Conservation (phyloP, 768 basidiomycete genomes). For the Phlegmacium glaucopus region DNA sequence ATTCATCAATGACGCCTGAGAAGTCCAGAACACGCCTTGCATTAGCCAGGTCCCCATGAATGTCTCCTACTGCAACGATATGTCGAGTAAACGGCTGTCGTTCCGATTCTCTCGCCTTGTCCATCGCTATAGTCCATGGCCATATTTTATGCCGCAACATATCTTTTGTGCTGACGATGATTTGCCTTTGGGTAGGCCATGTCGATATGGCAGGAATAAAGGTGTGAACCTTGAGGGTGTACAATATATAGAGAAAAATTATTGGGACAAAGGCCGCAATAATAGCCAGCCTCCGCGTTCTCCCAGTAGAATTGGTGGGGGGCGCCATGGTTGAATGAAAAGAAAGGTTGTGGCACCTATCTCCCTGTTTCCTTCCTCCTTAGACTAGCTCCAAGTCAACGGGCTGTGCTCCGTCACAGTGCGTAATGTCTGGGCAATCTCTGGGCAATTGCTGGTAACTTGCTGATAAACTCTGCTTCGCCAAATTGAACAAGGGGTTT, state of each 20-base stretch:
- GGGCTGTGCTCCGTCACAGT: too few relatives aligned
- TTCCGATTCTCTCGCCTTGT: conserved; percentile 6
- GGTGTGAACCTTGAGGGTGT: conserved; percentile 18
- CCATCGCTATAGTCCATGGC: conserved; percentile 17
- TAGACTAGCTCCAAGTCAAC: background rate
- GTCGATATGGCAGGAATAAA: conserved; percentile 19
- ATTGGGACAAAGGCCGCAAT: conserved; percentile 20
- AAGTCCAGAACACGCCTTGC: conserved; percentile 78
- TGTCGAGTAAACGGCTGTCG: conserved; percentile 38
- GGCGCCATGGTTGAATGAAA: background rate
- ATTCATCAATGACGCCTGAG: conserved; percentile 68
- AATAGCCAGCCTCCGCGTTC: conserved; percentile 18
- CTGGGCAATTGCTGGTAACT: too few relatives aligned
- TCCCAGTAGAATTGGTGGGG: background rate
- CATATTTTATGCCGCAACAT: conserved; percentile 19
- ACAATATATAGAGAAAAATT: conserved; percentile 17
- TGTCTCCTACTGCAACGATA: conserved; percentile 87
- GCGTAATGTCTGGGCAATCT: too few relatives aligned
- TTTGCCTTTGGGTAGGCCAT: conserved; percentile 19
- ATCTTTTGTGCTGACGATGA: conserved; percentile 16
- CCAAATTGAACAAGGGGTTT: too few relatives aligned
- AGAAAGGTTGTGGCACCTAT: background rate
- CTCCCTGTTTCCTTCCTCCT: background rate
- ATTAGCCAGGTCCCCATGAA: conserved; percentile 87
- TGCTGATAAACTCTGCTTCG: too few relatives aligned